A percentile compares a stretch with the other conserved stretches of the same genome.
These are phyloP conservation scores for Cupressus sempervirens DNA, from an alignment of 75 land plant genomes.

Conservation along the genomic window DNA sequence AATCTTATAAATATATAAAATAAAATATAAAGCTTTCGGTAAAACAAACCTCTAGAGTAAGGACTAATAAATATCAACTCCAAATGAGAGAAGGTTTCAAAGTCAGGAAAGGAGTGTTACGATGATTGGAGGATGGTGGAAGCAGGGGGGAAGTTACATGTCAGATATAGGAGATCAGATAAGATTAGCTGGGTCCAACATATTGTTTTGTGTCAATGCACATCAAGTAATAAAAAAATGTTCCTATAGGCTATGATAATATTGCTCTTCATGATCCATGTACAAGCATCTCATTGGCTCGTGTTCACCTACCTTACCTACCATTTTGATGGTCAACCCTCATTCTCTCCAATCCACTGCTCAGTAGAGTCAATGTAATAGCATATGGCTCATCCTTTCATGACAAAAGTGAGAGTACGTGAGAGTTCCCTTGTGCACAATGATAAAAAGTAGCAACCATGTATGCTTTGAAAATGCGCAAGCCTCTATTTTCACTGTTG, in stretches of 20 bases:
- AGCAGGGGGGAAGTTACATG: background rate
- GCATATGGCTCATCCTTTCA: background rate
- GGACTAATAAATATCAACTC: background rate
- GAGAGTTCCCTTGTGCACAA: background rate
- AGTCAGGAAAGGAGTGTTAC: background rate
- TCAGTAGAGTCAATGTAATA: background rate
- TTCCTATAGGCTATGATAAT: background rate
- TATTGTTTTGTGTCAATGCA: background rate
- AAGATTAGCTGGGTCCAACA: background rate
- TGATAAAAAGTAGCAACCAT: background rate
- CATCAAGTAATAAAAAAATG: background rate
- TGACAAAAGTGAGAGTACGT: background rate
- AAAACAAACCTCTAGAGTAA: background rate
- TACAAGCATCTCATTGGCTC: background rate
- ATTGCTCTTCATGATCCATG: background rate
- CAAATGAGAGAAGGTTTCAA: background rate
- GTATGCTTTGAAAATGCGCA: background rate
- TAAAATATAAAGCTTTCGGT: background rate
- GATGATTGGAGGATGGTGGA: background rate
- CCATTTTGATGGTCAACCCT: background rate
- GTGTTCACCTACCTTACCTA: background rate
- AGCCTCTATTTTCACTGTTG: background rate
- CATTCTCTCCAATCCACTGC: background rate
- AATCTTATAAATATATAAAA: background rate
- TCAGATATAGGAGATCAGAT: background rate